Evolutionary conservation across 345 rosid genomes (phyloP).

Genomic region (Erysimum cheiranthoides): DNA sequence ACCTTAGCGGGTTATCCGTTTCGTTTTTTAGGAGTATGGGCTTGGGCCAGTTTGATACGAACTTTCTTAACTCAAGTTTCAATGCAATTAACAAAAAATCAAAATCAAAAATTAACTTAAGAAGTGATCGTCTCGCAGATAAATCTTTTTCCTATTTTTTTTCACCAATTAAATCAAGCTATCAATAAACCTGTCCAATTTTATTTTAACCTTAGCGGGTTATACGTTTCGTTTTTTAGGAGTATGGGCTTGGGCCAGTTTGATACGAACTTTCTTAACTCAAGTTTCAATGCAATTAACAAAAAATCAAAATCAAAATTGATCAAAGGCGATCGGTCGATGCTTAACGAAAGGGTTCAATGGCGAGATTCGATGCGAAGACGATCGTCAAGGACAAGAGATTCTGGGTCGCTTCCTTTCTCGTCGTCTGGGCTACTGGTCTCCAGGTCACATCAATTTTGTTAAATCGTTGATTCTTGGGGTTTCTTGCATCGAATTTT

Average conservation of each 20-base stretch:
- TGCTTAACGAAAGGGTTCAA: conserved; percentile 44
- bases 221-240: too few species aligned
- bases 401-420: conserved; percentile 83
- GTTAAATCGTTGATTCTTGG: background rate
- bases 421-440: conserved; percentile 89
- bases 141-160: too few species aligned
- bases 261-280: background rate
- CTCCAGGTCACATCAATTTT: conserved; percentile 62
- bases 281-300: background rate
- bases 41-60: background rate
- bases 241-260: background rate
- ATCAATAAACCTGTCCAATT: too few species aligned
- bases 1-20: too few species aligned
- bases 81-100: background rate
- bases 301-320: background rate
- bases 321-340: background rate
- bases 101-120: too few species aligned
- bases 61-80: background rate
- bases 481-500: background rate
- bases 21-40: too few species aligned
- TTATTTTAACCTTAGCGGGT: too few species aligned
- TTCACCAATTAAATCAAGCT: too few species aligned
- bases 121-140: too few species aligned
- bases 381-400: conserved; percentile 76
- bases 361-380: conserved; percentile 61